Percentiles rank a stretch among this genome's conserved stretches.
phyloP scores from a whole-genome alignment of 495 filamentous ascomycete species.

The Podospora pseudoanserina region DNA sequence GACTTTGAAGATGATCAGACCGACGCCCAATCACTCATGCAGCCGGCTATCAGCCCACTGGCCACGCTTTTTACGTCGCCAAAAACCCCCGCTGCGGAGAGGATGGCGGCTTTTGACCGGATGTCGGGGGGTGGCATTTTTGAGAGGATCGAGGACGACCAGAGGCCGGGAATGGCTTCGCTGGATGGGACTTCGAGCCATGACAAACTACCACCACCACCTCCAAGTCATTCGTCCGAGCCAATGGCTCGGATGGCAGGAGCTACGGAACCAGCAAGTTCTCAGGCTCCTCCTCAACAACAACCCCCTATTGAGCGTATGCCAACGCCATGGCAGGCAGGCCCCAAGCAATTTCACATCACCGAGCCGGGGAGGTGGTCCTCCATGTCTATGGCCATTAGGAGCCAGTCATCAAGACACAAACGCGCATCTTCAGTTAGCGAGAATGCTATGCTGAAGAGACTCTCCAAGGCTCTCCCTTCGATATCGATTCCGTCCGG shows the following conservation, averaged over 20 bases:
- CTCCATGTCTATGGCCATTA: slow-evolving; percentile 39
- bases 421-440: slow-evolving; percentile 41
- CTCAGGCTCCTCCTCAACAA: neutral
- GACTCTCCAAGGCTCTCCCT: slow-evolving; percentile 47
- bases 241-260: neutral
- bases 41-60: slow-evolving; percentile 67
- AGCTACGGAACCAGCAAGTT: neutral
- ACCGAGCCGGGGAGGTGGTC: slow-evolving; percentile 32
- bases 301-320: slow-evolving; percentile 25
- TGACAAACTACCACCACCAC: neutral
- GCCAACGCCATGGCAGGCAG: slow-evolving; percentile 53
- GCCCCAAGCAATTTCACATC: slow-evolving; percentile 42
- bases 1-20: slow-evolving; percentile 45
- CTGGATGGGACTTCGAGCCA: neutral
- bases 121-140: slow-evolving; percentile 54
- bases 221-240: neutral
- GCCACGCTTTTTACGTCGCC: slow-evolving; percentile 71
- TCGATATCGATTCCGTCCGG: slow-evolving; percentile 50
- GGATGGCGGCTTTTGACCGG: slow-evolving; percentile 62
- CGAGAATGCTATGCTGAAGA: slow-evolving; percentile 42
- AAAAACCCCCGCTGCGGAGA: slow-evolving; percentile 70
- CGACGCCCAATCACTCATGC: slow-evolving; percentile 63
- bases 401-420: slow-evolving; percentile 27
- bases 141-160: slow-evolving; percentile 30
- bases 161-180: neutral